A percentile compares a stretch with the other conserved stretches of the same genome.
Conservation (phyloP, 2,329 filamentous ascomycete genomes). For the Scopulariopsis brevicaulis region DNA sequence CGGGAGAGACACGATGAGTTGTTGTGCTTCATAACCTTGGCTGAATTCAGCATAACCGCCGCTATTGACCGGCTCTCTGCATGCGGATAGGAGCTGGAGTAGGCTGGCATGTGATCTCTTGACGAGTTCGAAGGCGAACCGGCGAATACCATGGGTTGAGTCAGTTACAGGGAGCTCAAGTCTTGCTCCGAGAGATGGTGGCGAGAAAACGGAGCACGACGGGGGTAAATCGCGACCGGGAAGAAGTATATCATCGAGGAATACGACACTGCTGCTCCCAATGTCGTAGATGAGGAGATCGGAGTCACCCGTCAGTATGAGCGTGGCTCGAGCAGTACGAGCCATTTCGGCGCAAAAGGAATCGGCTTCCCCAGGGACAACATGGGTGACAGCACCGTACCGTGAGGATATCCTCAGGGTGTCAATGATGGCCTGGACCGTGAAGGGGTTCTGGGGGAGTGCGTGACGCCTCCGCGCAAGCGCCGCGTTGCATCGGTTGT, state of each 20-base stretch:
- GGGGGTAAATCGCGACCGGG: constrained; percentile 12
- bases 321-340: constrained; percentile 39
- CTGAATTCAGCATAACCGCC: neutral
- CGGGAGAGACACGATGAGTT: neutral
- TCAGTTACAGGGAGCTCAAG: constrained; percentile 24
- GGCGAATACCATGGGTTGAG: constrained; percentile 2
- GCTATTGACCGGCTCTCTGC: neutral
- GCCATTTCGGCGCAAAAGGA: constrained; percentile 57
- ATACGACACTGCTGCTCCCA: constrained; percentile 51
- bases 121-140: constrained; percentile 22
- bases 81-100: neutral
- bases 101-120: constrained; percentile 6
- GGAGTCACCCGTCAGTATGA: constrained; percentile 72
- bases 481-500: neutral
- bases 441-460: constrained; percentile 37
- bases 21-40: neutral
- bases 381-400: constrained; percentile 30
- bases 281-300: constrained; percentile 71
- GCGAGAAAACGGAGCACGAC: constrained; percentile 17
- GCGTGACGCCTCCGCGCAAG: neutral
- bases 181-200: constrained; percentile 23
- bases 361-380: constrained; percentile 82
- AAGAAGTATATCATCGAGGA: constrained; percentile 53
- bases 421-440: constrained; percentile 69
- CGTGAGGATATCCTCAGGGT: constrained; percentile 36